Conservation (phyloP, 768 basidiomycete species). For the Hortiboletus campestris region DNA sequence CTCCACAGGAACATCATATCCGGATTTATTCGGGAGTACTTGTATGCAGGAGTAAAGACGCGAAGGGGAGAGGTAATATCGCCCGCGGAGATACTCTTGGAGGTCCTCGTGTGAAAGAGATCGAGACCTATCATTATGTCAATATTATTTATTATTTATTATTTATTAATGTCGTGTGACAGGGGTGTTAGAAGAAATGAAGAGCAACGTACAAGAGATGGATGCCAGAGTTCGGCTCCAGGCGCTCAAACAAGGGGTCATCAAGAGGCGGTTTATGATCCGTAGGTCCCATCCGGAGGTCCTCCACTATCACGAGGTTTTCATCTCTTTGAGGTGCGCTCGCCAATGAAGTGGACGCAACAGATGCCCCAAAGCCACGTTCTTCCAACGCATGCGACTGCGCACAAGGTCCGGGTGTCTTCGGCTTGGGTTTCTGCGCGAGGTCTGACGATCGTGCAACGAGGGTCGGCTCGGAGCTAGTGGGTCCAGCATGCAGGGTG, state of each 20-base stretch:
- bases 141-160: slow-evolving; percentile 3
- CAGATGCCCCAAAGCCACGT: slow-evolving; percentile 1
- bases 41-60: slow-evolving; percentile 84
- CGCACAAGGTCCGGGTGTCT: slow-evolving; percentile 4
- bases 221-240: slow-evolving; percentile 93
- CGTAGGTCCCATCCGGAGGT: slow-evolving; percentile 72
- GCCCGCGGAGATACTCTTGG: slow-evolving; percentile 74
- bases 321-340: slow-evolving; percentile 48
- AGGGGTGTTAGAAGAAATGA: background rate
- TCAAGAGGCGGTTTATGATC: slow-evolving; percentile 69
- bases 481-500: slow-evolving; percentile 27
- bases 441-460: slow-evolving; percentile 34
- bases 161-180: background rate
- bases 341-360: slow-evolving; percentile 2
- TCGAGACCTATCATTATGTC: slow-evolving; percentile 58
- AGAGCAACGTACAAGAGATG: slow-evolving; percentile 62
- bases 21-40: slow-evolving; percentile 71
- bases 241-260: slow-evolving; percentile 70
- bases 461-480: slow-evolving; percentile 9
- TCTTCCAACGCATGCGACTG: slow-evolving; percentile 2
- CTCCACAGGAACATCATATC: slow-evolving; percentile 87
- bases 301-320: slow-evolving; percentile 67
- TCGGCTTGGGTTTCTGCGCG: slow-evolving; percentile 18
- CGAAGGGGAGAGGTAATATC: slow-evolving; percentile 88
- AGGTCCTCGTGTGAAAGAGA: slow-evolving; percentile 70